Conservation (phyloP, 1,284 basidiomycete genomes). For the Exobasidium cylindrosporum region DNA sequence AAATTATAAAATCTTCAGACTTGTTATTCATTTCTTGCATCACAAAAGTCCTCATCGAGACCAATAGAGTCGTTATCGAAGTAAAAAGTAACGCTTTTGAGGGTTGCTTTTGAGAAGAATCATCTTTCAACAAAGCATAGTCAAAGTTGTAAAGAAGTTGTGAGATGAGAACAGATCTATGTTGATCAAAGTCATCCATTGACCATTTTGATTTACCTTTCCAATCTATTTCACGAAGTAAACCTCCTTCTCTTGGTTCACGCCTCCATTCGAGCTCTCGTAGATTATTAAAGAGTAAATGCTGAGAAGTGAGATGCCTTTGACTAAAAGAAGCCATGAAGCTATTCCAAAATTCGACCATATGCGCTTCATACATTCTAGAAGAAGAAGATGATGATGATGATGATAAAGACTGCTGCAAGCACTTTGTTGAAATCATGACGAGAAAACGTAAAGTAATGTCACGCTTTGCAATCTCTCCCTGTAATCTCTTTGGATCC, state of each 20-base stretch:
- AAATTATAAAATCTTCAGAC: neutral
- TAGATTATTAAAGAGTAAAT: neutral
- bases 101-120: neutral
- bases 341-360: neutral
- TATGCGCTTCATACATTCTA: neutral
- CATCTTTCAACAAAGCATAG: neutral
- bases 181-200: neutral
- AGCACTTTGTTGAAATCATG: neutral
- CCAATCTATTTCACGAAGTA: neutral
- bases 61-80: neutral
- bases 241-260: neutral
- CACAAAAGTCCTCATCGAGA: neutral
- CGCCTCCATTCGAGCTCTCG: neutral
- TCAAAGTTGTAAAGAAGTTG: neutral
- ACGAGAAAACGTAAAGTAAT: slow-evolving; percentile 68
- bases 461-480: slow-evolving; percentile 63
- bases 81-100: neutral
- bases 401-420: neutral
- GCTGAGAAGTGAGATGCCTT: neutral
- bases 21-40: neutral
- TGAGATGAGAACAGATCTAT: neutral
- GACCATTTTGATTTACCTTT: neutral
- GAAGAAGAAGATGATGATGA: neutral
- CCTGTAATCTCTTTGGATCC: slow-evolving; percentile 65
- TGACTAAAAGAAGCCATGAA: neutral